These are phyloP conservation scores for Xylariales sp. DNA, from an alignment of 2,329 filamentous ascomycete genomes.

Conservation along the genomic window DNA sequence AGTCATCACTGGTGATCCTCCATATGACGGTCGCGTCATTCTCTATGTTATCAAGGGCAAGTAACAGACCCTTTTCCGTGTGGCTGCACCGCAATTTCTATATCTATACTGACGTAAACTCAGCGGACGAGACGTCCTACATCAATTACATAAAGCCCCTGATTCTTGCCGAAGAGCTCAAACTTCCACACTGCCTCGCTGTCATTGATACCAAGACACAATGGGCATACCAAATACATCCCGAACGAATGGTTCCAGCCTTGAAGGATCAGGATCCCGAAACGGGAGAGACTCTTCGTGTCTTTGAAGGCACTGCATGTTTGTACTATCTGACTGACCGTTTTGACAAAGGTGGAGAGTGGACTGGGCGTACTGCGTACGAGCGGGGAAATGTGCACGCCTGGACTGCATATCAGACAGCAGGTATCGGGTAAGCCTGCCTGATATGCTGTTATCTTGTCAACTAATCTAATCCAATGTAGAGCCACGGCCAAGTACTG, in stretches of 20 bases:
- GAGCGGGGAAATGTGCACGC: constrained; percentile 25
- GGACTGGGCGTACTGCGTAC: constrained; percentile 24
- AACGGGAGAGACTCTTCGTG: constrained; percentile 23
- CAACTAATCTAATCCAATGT: neutral
- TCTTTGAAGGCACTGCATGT: constrained; percentile 34
- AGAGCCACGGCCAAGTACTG: constrained; percentile 31
- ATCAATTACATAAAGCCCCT: constrained; percentile 36
- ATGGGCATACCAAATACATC: constrained; percentile 30
- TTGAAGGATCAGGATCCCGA: constrained; percentile 26
- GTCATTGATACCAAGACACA: constrained; percentile 28
- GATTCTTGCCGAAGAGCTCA: constrained; percentile 30
- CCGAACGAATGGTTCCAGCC: constrained; percentile 30
- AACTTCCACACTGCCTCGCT: constrained; percentile 25
- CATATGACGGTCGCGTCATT: constrained; percentile 21
- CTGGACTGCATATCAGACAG: constrained; percentile 32
- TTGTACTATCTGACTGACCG: constrained; percentile 30
- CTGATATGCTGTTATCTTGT: neutral
- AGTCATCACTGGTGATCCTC: constrained; percentile 15
- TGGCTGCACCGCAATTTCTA: too few species aligned
- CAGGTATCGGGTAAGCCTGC: constrained; percentile 26
- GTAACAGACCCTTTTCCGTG: too few species aligned
- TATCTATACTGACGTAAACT: neutral
- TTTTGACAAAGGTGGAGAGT: constrained; percentile 30
- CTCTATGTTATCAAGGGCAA: constrained; percentile 25
- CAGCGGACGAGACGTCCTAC: constrained; percentile 29